Evolutionary conservation across 768 basidiomycete genomes (phyloP).

Genomic region (Pholiota conissans): DNA sequence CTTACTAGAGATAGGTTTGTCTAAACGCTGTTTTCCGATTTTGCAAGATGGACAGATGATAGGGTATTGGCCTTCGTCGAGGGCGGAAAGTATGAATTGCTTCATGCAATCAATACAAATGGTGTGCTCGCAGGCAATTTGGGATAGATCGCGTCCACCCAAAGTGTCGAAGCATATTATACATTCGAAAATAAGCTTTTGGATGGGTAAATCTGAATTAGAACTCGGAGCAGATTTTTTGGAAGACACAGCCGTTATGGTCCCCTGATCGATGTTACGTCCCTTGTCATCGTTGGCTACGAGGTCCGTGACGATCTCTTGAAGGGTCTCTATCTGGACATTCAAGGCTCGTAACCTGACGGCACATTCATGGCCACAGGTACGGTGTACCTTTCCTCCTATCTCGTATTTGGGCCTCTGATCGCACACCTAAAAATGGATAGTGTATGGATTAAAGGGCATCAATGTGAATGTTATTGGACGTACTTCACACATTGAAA

Average conservation of each 20-base stretch:
- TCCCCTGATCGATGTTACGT: too few relatives aligned
- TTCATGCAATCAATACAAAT: conserved; percentile 56
- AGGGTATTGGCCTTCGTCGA: conserved; percentile 53
- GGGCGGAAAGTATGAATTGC: conserved; percentile 37
- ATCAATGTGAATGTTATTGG: too few relatives aligned
- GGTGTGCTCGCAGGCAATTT: conserved; percentile 45
- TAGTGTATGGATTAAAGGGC: too few relatives aligned
- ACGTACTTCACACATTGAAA: conserved; percentile 7
- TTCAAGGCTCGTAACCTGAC: conserved; percentile 4
- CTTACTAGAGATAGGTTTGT: not conserved
- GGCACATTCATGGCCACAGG: conserved; percentile 23
- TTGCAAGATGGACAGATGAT: conserved; percentile 60
- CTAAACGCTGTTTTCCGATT: conserved; percentile 16
- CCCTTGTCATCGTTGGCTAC: too few relatives aligned
- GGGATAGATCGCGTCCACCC: conserved; percentile 8
- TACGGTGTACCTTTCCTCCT: conserved; percentile 15
- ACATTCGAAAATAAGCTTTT: conserved; percentile 45
- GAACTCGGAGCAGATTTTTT: too few relatives aligned
- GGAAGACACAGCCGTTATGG: too few relatives aligned
- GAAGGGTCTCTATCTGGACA: not conserved
- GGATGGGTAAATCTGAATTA: too few relatives aligned
- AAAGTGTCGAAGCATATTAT: conserved; percentile 54
- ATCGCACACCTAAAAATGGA: conserved; percentile 20
- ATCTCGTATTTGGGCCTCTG: conserved; percentile 9
- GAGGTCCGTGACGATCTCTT: not conserved